Evolutionary conservation across 306 rosid genomes (phyloP).

Genomic region (Acmispon strigosus): DNA sequence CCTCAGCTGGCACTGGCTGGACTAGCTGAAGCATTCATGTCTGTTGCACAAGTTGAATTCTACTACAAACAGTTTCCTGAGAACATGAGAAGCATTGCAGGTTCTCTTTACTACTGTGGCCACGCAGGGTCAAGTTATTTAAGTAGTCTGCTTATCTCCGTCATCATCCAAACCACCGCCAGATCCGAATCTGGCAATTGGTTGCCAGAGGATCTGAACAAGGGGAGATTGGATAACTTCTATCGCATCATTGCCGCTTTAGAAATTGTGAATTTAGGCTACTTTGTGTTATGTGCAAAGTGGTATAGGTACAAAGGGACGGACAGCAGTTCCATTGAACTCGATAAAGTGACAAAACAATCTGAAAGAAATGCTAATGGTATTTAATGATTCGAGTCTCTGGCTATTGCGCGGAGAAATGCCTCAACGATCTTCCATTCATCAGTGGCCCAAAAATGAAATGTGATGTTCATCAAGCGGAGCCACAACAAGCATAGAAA

Average conservation of each 20-base stretch:
- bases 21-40: conserved; percentile 50
- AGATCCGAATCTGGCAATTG: conserved; percentile 43
- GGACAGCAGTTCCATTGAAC: conserved; percentile 10
- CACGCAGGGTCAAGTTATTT: conserved; percentile 61
- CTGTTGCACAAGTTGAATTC: conserved; percentile 70
- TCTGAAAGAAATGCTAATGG: conserved; percentile 24
- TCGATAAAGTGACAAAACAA: conserved; percentile 25
- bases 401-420: background rate
- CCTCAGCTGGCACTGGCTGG: conserved; percentile 72
- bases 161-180: conserved; percentile 32
- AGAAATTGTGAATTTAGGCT: conserved; percentile 38
- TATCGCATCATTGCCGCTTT: conserved; percentile 50
- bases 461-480: background rate
- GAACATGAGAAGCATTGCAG: conserved; percentile 86
- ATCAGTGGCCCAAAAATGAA: background rate
- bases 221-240: conserved; percentile 66
- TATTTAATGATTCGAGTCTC: background rate
- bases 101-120: conserved; percentile 53
- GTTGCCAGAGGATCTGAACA: conserved; percentile 77
- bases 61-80: conserved; percentile 94
- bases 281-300: conserved; percentile 52
- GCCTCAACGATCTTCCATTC: background rate
- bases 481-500: background rate
- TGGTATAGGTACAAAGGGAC: conserved; percentile 67
- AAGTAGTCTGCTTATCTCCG: conserved; percentile 45